Percentiles rank a stretch among this genome's conserved stretches.
Conservation (phyloP, 2,329 filamentous ascomycete genomes). For the Colletotrichum musae region DNA sequence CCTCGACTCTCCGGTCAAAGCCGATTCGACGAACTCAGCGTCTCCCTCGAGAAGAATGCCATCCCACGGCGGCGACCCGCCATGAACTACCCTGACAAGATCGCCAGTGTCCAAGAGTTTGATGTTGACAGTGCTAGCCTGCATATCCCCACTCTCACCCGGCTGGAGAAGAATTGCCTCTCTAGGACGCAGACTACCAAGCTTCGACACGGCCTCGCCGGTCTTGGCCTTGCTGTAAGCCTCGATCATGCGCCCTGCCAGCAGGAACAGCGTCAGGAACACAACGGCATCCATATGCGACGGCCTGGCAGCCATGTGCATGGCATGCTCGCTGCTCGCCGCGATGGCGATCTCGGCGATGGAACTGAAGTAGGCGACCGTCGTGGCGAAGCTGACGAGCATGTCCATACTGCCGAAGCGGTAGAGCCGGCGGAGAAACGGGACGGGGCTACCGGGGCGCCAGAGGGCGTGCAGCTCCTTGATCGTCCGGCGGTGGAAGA, state of each 20-base stretch:
- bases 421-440: constrained; percentile 22
- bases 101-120: constrained; percentile 68
- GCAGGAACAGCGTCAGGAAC: constrained; percentile 75
- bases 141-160: neutral
- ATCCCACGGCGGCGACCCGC: constrained; percentile 72
- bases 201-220: constrained; percentile 72
- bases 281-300: constrained; percentile 68
- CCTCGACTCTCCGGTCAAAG: constrained; percentile 70
- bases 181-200: constrained; percentile 70
- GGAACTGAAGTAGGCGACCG: constrained; percentile 57
- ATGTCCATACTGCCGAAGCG: constrained; percentile 56
- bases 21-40: constrained; percentile 72
- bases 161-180: constrained; percentile 62
- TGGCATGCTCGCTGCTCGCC: neutral
- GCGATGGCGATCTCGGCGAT: constrained; percentile 68
- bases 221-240: constrained; percentile 75
- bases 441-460: neutral
- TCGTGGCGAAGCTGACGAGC: constrained; percentile 28
- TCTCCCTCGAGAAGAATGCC: constrained; percentile 62
- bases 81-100: constrained; percentile 67
- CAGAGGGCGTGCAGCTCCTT: constrained; percentile 69
- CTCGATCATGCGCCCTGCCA: constrained; percentile 65
- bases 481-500: constrained; percentile 71
- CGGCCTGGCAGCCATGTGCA: neutral
- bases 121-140: constrained; percentile 59